phyloP scores from a whole-genome alignment of 83 land plant genomes.

The Larix sibirica region DNA sequence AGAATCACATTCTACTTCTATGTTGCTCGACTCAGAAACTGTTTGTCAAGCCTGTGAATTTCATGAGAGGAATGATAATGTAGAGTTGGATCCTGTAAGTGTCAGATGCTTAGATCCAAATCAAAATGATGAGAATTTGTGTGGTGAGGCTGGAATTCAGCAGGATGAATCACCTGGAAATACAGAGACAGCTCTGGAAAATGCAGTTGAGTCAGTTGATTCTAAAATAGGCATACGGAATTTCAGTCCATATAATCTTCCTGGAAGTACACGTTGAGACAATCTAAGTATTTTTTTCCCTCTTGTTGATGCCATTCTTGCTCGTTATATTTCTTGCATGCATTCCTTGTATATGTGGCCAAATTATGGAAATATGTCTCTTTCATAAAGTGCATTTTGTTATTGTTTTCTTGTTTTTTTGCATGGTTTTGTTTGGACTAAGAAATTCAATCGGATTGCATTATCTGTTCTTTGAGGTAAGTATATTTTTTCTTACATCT shows the following conservation, averaged over 20 bases:
- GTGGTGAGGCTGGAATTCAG: conserved; percentile 7
- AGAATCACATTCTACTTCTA: neutral
- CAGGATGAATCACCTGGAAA: conserved; percentile 8
- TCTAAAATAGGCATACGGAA: conserved; percentile 16
- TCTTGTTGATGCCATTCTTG: neutral
- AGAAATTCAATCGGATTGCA: neutral
- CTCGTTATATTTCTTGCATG: conserved; percentile 6
- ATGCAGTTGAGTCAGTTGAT: conserved; percentile 11
- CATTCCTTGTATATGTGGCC: neutral
- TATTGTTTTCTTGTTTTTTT: neutral
- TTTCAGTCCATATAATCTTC: conserved; percentile 18
- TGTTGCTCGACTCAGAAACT: neutral
- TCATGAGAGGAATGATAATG: neutral
- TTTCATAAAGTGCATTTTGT: conserved; percentile 4
- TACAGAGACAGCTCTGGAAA: conserved; percentile 11
- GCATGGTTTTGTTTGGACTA: neutral
- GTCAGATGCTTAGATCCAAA: conserved; percentile 2
- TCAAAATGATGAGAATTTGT: neutral
- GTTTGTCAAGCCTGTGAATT: neutral
- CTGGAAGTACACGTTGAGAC: conserved; percentile 18
- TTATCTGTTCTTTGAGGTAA: neutral
- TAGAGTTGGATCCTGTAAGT: neutral
- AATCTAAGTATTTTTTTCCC: conserved; percentile 14
- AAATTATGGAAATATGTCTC: conserved; percentile 4
- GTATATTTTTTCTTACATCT: neutral